phyloP scores from a whole-genome alignment of 257 asterid genomes.

The Fraxinus americana region DNA sequence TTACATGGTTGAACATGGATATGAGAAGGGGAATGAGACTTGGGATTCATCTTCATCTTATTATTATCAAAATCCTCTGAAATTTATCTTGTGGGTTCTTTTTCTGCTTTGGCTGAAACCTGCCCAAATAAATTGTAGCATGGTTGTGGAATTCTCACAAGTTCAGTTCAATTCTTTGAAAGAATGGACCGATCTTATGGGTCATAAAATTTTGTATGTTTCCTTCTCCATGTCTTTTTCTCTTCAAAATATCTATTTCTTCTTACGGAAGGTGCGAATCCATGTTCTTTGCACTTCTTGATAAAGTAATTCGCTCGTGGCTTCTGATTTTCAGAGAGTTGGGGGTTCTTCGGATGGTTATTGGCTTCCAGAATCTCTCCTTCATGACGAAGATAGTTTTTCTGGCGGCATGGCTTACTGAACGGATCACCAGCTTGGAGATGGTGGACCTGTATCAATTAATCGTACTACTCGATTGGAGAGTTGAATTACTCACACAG shows the following conservation, averaged over 20 bases:
- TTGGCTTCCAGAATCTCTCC: slow-evolving; percentile 90
- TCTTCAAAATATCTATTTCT: background rate
- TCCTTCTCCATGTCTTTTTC: background rate
- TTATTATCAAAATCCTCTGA: too few species aligned
- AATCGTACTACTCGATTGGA: slow-evolving; percentile 4
- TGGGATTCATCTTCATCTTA: background rate
- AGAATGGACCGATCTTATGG: background rate
- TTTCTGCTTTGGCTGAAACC: background rate
- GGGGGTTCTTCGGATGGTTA: slow-evolving; percentile 99
- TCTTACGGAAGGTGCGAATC: too few species aligned
- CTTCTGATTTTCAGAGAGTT: slow-evolving; percentile 55
- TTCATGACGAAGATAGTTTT: slow-evolving; percentile 57
- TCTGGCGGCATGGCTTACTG: slow-evolving; percentile 87
- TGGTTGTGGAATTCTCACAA: background rate
- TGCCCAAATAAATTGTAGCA: too few species aligned
- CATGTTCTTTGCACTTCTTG: background rate
- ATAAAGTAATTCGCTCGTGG: background rate
- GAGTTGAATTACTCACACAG: background rate
- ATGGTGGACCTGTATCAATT: slow-evolving; percentile 10
- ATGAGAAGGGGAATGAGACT: background rate
- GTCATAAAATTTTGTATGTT: background rate
- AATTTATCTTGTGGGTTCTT: too few species aligned
- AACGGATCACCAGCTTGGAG: slow-evolving; percentile 17
- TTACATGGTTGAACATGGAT: too few species aligned
- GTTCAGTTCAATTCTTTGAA: too few species aligned